Evolutionary conservation across 2,329 filamentous ascomycete genomes (phyloP).

Genomic region (Colletotrichum sp.): DNA sequence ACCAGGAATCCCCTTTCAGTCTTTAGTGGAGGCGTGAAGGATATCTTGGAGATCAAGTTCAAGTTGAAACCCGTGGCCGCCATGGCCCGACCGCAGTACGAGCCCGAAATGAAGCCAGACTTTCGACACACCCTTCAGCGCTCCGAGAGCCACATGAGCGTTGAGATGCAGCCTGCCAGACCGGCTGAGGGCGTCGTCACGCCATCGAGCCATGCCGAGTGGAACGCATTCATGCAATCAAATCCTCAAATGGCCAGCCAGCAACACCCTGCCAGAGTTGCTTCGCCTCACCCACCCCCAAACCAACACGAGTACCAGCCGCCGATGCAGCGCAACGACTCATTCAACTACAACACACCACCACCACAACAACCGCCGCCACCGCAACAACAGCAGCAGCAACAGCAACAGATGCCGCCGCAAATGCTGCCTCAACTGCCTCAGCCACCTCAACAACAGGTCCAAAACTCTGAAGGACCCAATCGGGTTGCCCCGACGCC

Average conservation of each 20-base stretch:
- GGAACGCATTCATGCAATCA: conserved; percentile 77
- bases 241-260: conserved; percentile 61
- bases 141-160: conserved; percentile 16
- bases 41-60: conserved; percentile 92
- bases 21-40: conserved; percentile 81
- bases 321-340: conserved; percentile 8
- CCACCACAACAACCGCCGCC: neutral
- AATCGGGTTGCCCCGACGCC: conserved; percentile 38
- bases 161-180: conserved; percentile 23
- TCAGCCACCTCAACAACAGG: neutral
- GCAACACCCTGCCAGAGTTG: conserved; percentile 36
- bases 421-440: conserved; percentile 19
- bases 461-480: conserved; percentile 30
- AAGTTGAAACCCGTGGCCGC: conserved; percentile 77
- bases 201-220: conserved; percentile 72
- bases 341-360: neutral
- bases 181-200: conserved; percentile 42
- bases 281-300: conserved; percentile 35
- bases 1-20: conserved; percentile 84
- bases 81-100: conserved; percentile 46
- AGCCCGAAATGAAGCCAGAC: neutral
- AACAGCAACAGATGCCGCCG: conserved; percentile 2
- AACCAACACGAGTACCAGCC: conserved; percentile 14
- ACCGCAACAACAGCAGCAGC: neutral
- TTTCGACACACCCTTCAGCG: conserved; percentile 12